Evolutionary conservation across 2,329 filamentous ascomycete genomes (phyloP).

Genomic region (Onygenales sp.): DNA sequence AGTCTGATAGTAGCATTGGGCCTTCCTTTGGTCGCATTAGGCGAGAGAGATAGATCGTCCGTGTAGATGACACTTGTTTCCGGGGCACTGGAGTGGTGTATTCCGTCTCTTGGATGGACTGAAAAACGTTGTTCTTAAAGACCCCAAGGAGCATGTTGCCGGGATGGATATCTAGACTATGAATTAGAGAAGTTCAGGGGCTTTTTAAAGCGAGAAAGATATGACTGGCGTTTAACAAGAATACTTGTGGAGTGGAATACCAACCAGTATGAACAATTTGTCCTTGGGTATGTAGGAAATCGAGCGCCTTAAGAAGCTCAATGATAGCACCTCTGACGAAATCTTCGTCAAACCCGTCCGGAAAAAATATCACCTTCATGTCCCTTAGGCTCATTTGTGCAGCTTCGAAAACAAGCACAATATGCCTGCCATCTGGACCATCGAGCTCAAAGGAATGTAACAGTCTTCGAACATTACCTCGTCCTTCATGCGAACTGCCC

Average conservation of each 20-base stretch:
- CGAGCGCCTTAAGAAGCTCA: slow-evolving; percentile 19
- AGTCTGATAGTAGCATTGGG: slow-evolving; percentile 20
- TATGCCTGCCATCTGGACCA: slow-evolving; percentile 18
- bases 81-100: slow-evolving; percentile 21
- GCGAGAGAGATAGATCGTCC: slow-evolving; percentile 23
- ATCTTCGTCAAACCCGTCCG: slow-evolving; percentile 13
- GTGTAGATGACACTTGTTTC: slow-evolving; percentile 25
- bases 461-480: slow-evolving; percentile 19
- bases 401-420: slow-evolving; percentile 21
- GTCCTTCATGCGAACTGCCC: slow-evolving; percentile 16
- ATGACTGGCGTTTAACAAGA: too few relatives aligned
- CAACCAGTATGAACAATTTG: slow-evolving; percentile 22
- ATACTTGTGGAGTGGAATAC: background rate
- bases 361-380: slow-evolving; percentile 13
- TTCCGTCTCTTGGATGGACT: slow-evolving; percentile 21
- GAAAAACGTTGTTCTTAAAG: slow-evolving; percentile 19
- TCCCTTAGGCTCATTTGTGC: slow-evolving; percentile 19
- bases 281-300: slow-evolving; percentile 22
- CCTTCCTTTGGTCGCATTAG: slow-evolving; percentile 19
- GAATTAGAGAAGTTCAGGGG: background rate
- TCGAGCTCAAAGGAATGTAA: slow-evolving; percentile 23
- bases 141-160: slow-evolving; percentile 24
- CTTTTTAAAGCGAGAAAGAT: background rate
- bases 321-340: slow-evolving; percentile 15
- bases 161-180: slow-evolving; percentile 20